These are phyloP conservation scores for Tetracladium marchalianum DNA, from an alignment of 495 filamentous ascomycete genomes.

Conservation along the genomic window DNA sequence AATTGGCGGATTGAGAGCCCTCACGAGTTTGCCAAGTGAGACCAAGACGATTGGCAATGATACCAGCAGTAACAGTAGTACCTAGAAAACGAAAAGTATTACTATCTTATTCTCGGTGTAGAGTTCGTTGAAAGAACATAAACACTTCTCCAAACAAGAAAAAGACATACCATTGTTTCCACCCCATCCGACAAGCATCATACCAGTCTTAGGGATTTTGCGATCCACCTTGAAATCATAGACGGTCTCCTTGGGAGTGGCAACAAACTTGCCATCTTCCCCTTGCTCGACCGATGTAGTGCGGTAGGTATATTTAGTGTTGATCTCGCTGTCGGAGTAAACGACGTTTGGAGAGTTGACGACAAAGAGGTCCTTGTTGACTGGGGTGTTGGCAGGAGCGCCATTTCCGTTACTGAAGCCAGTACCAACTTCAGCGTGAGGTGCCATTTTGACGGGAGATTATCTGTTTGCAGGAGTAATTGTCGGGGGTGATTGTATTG, in stretches of 20 bases:
- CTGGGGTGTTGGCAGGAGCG: slow-evolving; percentile 22
- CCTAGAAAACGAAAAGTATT: too few species aligned
- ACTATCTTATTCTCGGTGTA: too few species aligned
- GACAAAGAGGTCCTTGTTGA: slow-evolving; percentile 55
- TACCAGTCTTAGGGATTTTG: slow-evolving; percentile 82
- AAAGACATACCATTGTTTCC: slow-evolving; percentile 73
- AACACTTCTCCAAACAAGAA: too few species aligned
- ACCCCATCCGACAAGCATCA: slow-evolving; percentile 98
- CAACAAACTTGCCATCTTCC: slow-evolving; percentile 69
- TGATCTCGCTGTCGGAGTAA: slow-evolving; percentile 83
- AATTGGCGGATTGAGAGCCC: slow-evolving; percentile 77
- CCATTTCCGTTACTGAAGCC: slow-evolving; percentile 66
- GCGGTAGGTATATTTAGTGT: slow-evolving; percentile 87
- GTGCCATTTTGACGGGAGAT: slow-evolving; percentile 60
- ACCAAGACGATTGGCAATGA: slow-evolving; percentile 84
- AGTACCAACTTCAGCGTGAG: slow-evolving; percentile 73
- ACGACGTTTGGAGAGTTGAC: slow-evolving; percentile 88
- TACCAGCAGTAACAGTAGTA: slow-evolving; percentile 92
- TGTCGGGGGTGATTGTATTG: slow-evolving; percentile 2
- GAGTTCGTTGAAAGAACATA: too few species aligned
- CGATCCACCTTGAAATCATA: slow-evolving; percentile 98
- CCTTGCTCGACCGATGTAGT: slow-evolving; percentile 70
- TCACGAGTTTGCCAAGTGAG: slow-evolving; percentile 91
- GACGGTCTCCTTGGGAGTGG: slow-evolving; percentile 74
- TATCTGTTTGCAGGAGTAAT: slow-evolving; percentile 2